phyloP scores from a whole-genome alignment of 2,329 filamentous ascomycete genomes.

The Zymoseptoria pseudotritici region DNA sequence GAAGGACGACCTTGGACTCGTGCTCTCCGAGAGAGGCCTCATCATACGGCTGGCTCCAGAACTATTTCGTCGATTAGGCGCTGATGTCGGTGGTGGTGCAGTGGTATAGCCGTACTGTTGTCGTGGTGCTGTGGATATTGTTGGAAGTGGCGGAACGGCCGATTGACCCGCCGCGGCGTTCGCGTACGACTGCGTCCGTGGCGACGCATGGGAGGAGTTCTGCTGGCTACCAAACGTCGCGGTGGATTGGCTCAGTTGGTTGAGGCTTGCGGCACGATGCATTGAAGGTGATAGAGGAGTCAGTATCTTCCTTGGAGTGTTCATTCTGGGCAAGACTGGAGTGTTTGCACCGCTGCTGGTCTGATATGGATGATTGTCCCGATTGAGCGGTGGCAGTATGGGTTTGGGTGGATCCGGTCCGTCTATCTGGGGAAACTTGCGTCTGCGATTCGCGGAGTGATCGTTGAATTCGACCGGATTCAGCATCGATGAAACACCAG shows the following conservation, averaged over 20 bases:
- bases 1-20: constrained; percentile 43
- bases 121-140: constrained; percentile 35
- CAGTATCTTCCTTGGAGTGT: constrained; percentile 40
- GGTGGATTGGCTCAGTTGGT: constrained; percentile 33
- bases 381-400: constrained; percentile 25
- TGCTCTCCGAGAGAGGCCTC: constrained; percentile 27
- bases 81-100: constrained; percentile 31
- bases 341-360: constrained; percentile 20
- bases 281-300: constrained; percentile 51
- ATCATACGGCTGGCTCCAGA: constrained; percentile 15
- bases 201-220: constrained; percentile 40
- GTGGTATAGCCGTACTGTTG: constrained; percentile 30
- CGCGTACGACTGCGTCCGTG: constrained; percentile 35
- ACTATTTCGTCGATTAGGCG: constrained; percentile 34
- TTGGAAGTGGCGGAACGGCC: constrained; percentile 38
- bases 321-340: constrained; percentile 7
- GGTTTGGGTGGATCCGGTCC: constrained; percentile 31
- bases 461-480: constrained; percentile 35
- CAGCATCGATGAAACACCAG: constrained; percentile 40
- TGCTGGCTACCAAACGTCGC: constrained; percentile 44
- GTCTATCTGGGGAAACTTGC: constrained; percentile 39
- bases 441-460: constrained; percentile 29
- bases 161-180: constrained; percentile 33
- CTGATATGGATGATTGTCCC: constrained; percentile 3
- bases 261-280: constrained; percentile 45